Percentiles rank a stretch among this genome's conserved stretches.
Evolutionary conservation across 495 filamentous ascomycete species (phyloP).

Genomic region (Daldinia grandis): DNA sequence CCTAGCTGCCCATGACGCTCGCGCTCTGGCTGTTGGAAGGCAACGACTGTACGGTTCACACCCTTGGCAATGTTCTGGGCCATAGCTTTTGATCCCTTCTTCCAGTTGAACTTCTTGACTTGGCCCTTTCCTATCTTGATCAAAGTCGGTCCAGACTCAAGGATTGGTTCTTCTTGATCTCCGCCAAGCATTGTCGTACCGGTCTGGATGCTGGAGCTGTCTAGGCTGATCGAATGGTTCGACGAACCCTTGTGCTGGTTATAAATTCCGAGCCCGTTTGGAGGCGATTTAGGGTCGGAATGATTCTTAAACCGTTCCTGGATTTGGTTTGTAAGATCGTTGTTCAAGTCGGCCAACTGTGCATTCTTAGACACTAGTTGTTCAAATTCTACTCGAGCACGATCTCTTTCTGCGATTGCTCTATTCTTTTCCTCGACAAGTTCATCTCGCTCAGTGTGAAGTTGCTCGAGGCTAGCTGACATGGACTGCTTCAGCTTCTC

Average conservation of each 20-base stretch:
- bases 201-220: slow-evolving; percentile 58
- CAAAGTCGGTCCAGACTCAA: slow-evolving; percentile 83
- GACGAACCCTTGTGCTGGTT: slow-evolving; percentile 77
- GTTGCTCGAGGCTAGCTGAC: slow-evolving; percentile 78
- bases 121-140: slow-evolving; percentile 92
- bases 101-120: slow-evolving; percentile 97
- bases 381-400: slow-evolving; percentile 93
- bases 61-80: slow-evolving; percentile 95
- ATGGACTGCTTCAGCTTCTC: slow-evolving; percentile 85
- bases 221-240: slow-evolving; percentile 68
- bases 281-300: slow-evolving; percentile 59
- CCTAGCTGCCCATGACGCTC: slow-evolving; percentile 58
- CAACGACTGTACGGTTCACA: slow-evolving; percentile 79
- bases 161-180: slow-evolving; percentile 71
- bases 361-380: slow-evolving; percentile 92
- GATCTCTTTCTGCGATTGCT: slow-evolving; percentile 83
- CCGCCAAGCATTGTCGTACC: slow-evolving; percentile 67
- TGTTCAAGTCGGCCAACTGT: slow-evolving; percentile 92
- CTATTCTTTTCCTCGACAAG: slow-evolving; percentile 82
- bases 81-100: slow-evolving; percentile 91
- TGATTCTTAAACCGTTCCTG: slow-evolving; percentile 86
- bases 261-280: slow-evolving; percentile 88
- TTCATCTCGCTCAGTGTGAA: slow-evolving; percentile 83
- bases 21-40: slow-evolving; percentile 57
- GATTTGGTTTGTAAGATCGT: slow-evolving; percentile 91